These are phyloP conservation scores for Magnaporthiopsis incrustans DNA, from an alignment of 2,329 filamentous ascomycete genomes.

Conservation along the genomic window DNA sequence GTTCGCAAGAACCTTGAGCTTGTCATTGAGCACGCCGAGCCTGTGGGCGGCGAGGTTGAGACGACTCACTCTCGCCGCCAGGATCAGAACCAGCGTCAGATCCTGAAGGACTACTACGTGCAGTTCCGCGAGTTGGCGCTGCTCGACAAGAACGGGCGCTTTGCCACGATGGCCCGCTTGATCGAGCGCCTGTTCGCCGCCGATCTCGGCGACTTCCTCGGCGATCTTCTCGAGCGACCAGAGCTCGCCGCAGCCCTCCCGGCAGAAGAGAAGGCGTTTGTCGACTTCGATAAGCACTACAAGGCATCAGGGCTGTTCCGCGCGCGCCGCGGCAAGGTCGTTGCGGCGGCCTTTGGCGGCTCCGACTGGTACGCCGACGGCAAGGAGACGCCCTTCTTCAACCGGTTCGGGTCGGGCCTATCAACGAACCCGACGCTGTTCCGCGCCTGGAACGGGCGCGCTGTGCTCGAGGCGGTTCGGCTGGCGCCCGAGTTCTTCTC, in stretches of 20 bases:
- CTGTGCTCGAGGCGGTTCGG: slow-evolving; percentile 1
- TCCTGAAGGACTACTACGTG: slow-evolving; percentile 2
- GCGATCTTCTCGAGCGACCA: neutral
- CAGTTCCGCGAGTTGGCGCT: slow-evolving; percentile 4
- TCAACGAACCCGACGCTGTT: slow-evolving; percentile 6
- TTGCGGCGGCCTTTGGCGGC: slow-evolving; percentile 1
- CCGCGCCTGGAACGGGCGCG: slow-evolving; percentile 2
- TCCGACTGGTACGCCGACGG: slow-evolving; percentile 4
- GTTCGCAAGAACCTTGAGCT: slow-evolving; percentile 5
- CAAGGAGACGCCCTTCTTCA: slow-evolving; percentile 4
- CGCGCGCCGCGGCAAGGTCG: slow-evolving; percentile 1
- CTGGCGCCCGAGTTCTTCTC: slow-evolving; percentile 6
- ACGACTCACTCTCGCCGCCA: slow-evolving; percentile 9
- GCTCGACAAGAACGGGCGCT: slow-evolving; percentile 5
- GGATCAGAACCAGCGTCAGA: slow-evolving; percentile 2
- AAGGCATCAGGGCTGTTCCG: neutral
- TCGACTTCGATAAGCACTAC: slow-evolving; percentile 7
- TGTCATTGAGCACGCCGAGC: slow-evolving; percentile 12
- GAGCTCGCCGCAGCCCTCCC: neutral
- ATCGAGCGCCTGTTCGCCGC: neutral
- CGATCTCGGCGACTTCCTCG: slow-evolving; percentile 1
- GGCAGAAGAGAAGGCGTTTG: neutral
- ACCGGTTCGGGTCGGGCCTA: slow-evolving; percentile 2
- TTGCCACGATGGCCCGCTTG: slow-evolving; percentile 1
- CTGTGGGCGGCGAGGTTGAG: slow-evolving; percentile 15